Conservation (phyloP, 208 protist species). For the Balamuthia mandrillaris region DNA sequence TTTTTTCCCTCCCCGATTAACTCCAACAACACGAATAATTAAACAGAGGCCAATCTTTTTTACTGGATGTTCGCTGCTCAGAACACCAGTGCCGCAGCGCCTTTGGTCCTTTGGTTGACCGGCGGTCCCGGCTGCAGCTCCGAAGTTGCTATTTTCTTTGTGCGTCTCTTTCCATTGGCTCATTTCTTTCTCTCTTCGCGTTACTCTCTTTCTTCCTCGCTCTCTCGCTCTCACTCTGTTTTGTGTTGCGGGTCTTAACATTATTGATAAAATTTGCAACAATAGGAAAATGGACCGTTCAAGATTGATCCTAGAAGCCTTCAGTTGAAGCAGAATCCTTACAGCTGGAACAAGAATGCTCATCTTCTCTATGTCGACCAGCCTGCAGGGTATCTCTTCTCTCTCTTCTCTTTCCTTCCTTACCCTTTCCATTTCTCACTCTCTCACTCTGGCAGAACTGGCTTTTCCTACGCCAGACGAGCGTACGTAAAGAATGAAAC, state of each 20-base stretch:
- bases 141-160: slow-evolving; percentile 38
- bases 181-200: not conserved
- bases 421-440: too few species aligned
- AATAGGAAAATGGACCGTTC: slow-evolving; percentile 23
- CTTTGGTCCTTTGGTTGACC: slow-evolving; percentile 42
- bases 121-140: slow-evolving; percentile 26
- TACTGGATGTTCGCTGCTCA: slow-evolving; percentile 57
- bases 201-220: not conserved
- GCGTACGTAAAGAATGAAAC: slow-evolving; percentile 20
- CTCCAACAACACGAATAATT: not conserved
- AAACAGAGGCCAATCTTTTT: slow-evolving; percentile 42
- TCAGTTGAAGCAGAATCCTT: not conserved
- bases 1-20: not conserved
- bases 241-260: not conserved
- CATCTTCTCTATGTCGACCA: slow-evolving; percentile 33
- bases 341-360: slow-evolving; percentile 10
- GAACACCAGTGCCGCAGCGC: slow-evolving; percentile 27
- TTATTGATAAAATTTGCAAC: not conserved
- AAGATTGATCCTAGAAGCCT: not conserved
- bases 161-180: not conserved
- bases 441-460: too few species aligned
- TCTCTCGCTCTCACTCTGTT: not conserved
- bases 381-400: slow-evolving; percentile 5
- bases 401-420: too few species aligned
- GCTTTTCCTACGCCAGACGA: slow-evolving; percentile 4